Percentiles rank a stretch among this genome's conserved stretches.
phyloP scores from a whole-genome alignment of 148 eudicot species.

The Rhododendron griersonianum region DNA sequence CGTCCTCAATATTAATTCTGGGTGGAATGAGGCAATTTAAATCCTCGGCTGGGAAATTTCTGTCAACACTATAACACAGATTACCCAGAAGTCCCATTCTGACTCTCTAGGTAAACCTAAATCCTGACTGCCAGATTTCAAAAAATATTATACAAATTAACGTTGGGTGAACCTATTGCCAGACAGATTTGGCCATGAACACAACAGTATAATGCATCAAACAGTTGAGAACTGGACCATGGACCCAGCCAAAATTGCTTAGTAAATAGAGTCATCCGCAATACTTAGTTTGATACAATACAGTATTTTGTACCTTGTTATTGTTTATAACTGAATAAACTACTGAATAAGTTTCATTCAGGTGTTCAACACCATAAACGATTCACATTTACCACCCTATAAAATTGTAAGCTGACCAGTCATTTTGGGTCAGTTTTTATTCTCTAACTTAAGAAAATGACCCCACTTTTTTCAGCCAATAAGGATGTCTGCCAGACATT shows the following conservation, averaged over 20 bases:
- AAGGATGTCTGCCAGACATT: not conserved
- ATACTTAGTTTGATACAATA: not conserved
- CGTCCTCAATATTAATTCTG: not conserved
- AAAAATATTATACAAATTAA: not conserved
- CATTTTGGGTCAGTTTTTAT: not conserved
- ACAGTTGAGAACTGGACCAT: not conserved
- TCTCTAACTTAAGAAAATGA: not conserved
- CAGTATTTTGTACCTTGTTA: not conserved
- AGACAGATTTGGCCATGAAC: not conserved
- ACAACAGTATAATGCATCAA: not conserved
- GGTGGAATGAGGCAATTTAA: not conserved
- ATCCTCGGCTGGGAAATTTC: not conserved
- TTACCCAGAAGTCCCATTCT: not conserved
- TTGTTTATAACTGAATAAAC: not conserved
- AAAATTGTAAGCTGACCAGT: not conserved
- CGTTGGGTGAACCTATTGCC: not conserved
- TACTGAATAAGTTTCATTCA: not conserved
- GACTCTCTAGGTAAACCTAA: not conserved
- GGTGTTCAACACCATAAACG: not conserved
- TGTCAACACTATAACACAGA: not conserved
- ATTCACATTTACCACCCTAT: not conserved
- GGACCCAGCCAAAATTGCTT: not conserved
- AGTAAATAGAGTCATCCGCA: not conserved
- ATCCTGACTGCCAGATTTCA: not conserved
- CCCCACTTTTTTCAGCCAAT: not conserved